Percentiles rank a stretch among this genome's conserved stretches.
These are phyloP conservation scores for Poa annua DNA, from an alignment of 176 grass and related monocot genomes.

Conservation along the genomic window DNA sequence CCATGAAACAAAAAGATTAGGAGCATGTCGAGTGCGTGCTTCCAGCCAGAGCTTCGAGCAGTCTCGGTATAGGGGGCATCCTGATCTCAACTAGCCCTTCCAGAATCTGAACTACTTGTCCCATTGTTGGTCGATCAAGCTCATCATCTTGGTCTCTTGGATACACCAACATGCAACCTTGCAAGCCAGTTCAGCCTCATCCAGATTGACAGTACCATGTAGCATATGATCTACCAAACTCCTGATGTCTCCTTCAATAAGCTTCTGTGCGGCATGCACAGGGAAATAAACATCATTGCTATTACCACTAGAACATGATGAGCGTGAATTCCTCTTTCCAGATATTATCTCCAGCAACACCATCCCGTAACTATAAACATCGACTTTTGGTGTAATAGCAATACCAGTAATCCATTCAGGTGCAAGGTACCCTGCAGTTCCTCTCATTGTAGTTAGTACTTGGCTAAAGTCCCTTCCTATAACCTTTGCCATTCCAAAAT, in stretches of 20 bases:
- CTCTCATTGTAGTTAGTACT: conserved; percentile 43
- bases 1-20: background rate
- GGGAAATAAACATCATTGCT: conserved; percentile 38
- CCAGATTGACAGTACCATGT: conserved; percentile 16
- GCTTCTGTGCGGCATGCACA: conserved; percentile 26
- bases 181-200: conserved; percentile 27
- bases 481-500: conserved; percentile 16
- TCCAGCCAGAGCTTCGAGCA: conserved; percentile 35
- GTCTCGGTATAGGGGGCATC: conserved; percentile 43
- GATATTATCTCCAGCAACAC: conserved; percentile 20
- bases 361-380: too few species aligned
- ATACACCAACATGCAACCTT: conserved; percentile 56
- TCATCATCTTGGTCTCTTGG: conserved; percentile 49
- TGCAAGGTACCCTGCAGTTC: conserved; percentile 43
- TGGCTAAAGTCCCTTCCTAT: background rate
- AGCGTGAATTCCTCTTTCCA: conserved; percentile 29
- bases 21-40: background rate
- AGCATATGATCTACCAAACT: conserved; percentile 42
- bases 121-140: conserved; percentile 48
- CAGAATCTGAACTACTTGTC: conserved; percentile 42
- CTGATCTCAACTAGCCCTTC: conserved; percentile 42
- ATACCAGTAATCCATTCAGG: conserved; percentile 41
- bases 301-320: background rate
- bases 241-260: conserved; percentile 33
- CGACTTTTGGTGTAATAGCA: background rate